Conservation (phyloP, 2,329 filamentous ascomycete genomes). For the Periglandula ipomoeae region DNA sequence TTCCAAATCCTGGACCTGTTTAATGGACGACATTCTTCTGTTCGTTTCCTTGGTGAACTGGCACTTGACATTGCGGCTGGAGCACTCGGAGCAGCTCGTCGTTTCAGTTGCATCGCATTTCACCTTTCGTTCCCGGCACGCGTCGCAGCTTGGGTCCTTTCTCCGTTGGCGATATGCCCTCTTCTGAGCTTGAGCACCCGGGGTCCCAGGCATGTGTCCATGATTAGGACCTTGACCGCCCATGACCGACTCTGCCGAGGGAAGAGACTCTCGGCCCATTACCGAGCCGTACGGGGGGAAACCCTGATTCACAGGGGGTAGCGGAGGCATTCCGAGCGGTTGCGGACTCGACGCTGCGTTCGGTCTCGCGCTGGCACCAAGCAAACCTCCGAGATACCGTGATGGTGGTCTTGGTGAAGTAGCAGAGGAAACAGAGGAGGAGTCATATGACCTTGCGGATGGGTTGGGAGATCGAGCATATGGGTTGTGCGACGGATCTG, state of each 20-base stretch:
- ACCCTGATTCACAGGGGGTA: conserved; percentile 36
- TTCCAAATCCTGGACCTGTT: conserved; percentile 95
- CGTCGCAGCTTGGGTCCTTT: conserved; percentile 96
- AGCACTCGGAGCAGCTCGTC: conserved; percentile 93
- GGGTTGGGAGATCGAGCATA: conserved; percentile 54
- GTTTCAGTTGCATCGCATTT: conserved; percentile 96
- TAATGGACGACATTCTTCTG: conserved; percentile 96
- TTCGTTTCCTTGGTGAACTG: conserved; percentile 99
- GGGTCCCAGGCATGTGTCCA: conserved; percentile 29
- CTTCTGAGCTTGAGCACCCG: conserved; percentile 62
- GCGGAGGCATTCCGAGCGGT: conserved; percentile 42
- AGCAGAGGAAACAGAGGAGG: conserved; percentile 53
- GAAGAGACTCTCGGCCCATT: conserved; percentile 50
- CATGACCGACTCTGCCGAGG: conserved; percentile 48
- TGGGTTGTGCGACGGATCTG: conserved; percentile 43
- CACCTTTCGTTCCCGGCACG: conserved; percentile 77
- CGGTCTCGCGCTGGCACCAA: conserved; percentile 42
- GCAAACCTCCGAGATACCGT: conserved; percentile 42
- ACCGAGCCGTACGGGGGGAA: conserved; percentile 45
- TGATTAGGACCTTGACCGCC: conserved; percentile 39
- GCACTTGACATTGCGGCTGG: conserved; percentile 91
- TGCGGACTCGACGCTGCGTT: conserved; percentile 41
- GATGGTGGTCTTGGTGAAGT: conserved; percentile 47
- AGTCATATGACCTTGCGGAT: conserved; percentile 54
- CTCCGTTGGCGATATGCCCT: conserved; percentile 87